Base-by-base conservation (phyloP, 2,329 filamentous ascomycete species). In the Hypoxylon sp. region DNA sequence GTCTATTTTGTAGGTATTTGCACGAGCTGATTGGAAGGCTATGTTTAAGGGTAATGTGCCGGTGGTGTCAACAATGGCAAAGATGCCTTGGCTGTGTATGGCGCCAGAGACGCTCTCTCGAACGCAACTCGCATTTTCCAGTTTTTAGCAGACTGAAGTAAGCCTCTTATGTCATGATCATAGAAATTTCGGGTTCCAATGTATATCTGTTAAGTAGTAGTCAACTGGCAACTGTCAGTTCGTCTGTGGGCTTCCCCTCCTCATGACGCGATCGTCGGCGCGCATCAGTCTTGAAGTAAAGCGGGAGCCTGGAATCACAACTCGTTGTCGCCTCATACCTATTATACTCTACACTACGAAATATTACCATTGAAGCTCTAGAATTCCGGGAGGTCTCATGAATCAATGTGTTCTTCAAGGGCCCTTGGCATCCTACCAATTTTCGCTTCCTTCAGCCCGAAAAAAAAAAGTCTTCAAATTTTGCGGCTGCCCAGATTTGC, bases 201-300 rank as follows among this genome's bases (percentile, higher is more conserved):
- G 28, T 25, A 14, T 13, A n/a, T 38, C 17, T 43, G 32, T 34
- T 5, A 45, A 64, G n/a, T n/a, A n/a, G n/a, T 60, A 56, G 56
- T 28, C 7, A 17, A 36, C 21, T 1, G 5, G 5, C 32, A 48
- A 5, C 11, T 46, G 14, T 41, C 46, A 56, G 50, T 21, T 56
- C 0, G 11, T 36, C 1, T 25, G 21, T 45, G 28, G 30, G 13
- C 14, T 11, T 36, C 25, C 23, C 45, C 23, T 60, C 19, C 17
- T 36, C 38, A 65, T 65, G 51, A 28, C 30, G 45, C 61, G 57
- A 61, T 60, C 30, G 28, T 36, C 36, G 51, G 14, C 50, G 14
- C 50, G 36, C 28, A 41, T 52, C 23, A n/a, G 41, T 28, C 14
- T 23, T 10, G 3, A 2, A 34, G 14, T 45, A 9, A 19, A 56